Percentiles rank a stretch among this genome's conserved stretches.
These are phyloP conservation scores for Adansonia rubrostipa DNA, from an alignment of 441 rosid genomes.

Conservation along the genomic window DNA sequence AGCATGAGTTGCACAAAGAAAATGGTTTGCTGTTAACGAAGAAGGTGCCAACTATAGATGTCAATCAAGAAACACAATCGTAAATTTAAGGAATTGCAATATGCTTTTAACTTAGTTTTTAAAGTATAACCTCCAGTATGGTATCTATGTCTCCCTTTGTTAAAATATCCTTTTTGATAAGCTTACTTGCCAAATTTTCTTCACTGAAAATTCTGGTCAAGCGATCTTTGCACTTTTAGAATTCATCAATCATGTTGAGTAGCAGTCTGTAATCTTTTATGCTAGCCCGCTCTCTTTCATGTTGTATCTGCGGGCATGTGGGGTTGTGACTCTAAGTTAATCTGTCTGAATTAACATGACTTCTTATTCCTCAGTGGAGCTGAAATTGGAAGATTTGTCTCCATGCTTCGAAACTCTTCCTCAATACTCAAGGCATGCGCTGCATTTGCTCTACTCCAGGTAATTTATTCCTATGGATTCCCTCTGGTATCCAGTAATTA, in stretches of 20 bases:
- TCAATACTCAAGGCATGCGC: constrained; percentile 85
- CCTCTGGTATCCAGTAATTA: background rate
- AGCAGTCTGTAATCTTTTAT: background rate
- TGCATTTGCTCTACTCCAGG: constrained; percentile 98
- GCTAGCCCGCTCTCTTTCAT: background rate
- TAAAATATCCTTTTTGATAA: background rate
- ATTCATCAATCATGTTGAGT: background rate
- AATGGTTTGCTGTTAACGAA: background rate
- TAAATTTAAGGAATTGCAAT: background rate
- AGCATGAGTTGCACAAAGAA: background rate
- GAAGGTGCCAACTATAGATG: background rate
- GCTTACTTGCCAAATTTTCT: background rate
- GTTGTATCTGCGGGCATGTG: background rate
- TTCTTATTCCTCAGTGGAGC: constrained; percentile 62
- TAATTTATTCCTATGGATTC: constrained; percentile 27
- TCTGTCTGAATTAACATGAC: constrained; percentile 8
- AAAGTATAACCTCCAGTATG: background rate
- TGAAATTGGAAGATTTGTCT: constrained; percentile 90
- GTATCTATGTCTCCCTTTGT: background rate
- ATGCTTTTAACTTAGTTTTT: background rate
- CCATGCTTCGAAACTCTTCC: constrained; percentile 81
- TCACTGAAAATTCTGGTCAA: background rate
- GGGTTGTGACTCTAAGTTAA: background rate
- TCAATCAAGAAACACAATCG: background rate
- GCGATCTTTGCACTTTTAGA: background rate